Conservation (phyloP, 805 yeast genomes). For the Candida tibetensis region DNA sequence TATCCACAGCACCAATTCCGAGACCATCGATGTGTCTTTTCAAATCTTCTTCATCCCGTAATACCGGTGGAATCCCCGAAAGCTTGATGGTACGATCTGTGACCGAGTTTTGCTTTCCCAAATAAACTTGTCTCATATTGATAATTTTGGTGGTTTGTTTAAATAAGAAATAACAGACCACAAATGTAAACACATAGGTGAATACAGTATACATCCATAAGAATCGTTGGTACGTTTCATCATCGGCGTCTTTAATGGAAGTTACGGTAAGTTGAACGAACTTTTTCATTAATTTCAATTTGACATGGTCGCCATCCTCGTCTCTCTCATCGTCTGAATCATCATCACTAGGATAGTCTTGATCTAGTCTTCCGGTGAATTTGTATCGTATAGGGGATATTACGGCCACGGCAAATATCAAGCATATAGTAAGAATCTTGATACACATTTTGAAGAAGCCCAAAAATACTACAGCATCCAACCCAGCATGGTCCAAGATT, state of each 20-base stretch:
- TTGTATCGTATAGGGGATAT: constrained; percentile 84
- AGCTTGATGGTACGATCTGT: constrained; percentile 88
- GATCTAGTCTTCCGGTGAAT: constrained; percentile 76
- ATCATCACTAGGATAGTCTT: constrained; percentile 21
- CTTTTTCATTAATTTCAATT: not conserved
- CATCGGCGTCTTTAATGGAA: not conserved
- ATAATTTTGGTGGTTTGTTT: constrained; percentile 74
- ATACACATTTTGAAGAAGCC: constrained; percentile 90
- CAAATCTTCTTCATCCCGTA: constrained; percentile 69
- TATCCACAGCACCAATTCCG: constrained; percentile 75
- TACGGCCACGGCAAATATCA: constrained; percentile 66
- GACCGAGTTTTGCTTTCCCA: constrained; percentile 83
- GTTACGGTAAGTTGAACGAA: not conserved
- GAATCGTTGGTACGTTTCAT: constrained; percentile 49
- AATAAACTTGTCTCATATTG: constrained; percentile 69
- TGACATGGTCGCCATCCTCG: not conserved
- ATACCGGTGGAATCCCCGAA: constrained; percentile 82
- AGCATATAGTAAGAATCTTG: constrained; percentile 58
- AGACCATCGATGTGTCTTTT: constrained; percentile 73
- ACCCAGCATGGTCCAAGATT: constrained; percentile 83
- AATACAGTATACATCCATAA: constrained; percentile 85
- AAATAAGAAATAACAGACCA: constrained; percentile 59
- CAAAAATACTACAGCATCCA: constrained; percentile 89
- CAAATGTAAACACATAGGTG: constrained; percentile 78
- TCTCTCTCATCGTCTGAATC: constrained; percentile 19